These are phyloP conservation scores for Theileria parva DNA, from an alignment of 169 alveolate species.

Conservation along the genomic window DNA sequence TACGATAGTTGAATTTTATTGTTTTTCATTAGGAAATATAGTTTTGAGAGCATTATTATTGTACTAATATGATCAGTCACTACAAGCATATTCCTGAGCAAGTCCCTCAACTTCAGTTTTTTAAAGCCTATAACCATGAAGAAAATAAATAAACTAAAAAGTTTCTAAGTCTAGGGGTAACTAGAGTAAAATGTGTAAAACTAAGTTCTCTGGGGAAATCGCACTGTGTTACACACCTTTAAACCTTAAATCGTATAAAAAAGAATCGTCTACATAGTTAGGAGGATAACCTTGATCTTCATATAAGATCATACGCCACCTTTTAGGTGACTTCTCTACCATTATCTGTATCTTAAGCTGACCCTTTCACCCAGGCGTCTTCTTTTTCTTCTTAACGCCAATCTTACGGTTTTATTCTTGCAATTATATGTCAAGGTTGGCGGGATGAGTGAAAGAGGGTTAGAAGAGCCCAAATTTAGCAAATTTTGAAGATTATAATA, in stretches of 20 bases:
- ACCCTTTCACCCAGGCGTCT: constrained; percentile 59
- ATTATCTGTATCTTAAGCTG: constrained; percentile 58
- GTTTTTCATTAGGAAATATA: constrained; percentile 37
- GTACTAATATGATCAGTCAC: constrained; percentile 58
- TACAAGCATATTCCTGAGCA: constrained; percentile 49
- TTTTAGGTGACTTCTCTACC: constrained; percentile 14
- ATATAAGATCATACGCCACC: constrained; percentile 36
- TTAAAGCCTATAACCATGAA: constrained; percentile 14
- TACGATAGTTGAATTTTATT: constrained; percentile 33
- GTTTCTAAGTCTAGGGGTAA: background rate
- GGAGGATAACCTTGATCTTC: constrained; percentile 51
- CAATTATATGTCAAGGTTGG: constrained; percentile 12
- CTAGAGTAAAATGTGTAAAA: background rate
- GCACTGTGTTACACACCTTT: constrained; percentile 13
- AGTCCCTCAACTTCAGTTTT: constrained; percentile 31
- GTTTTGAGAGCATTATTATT: constrained; percentile 45
- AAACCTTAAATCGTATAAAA: constrained; percentile 32
- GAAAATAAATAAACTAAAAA: background rate
- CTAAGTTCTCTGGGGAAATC: background rate
- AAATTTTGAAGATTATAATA: background rate
- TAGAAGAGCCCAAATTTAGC: background rate
- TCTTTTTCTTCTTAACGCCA: constrained; percentile 47
- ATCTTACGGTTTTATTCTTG: constrained; percentile 42
- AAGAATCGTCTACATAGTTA: constrained; percentile 46
- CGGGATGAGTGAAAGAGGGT: background rate